A percentile compares a stretch with the other conserved stretches of the same genome.
Conservation (phyloP, 495 filamentous ascomycete genomes). For the Daldinia childiae region DNA sequence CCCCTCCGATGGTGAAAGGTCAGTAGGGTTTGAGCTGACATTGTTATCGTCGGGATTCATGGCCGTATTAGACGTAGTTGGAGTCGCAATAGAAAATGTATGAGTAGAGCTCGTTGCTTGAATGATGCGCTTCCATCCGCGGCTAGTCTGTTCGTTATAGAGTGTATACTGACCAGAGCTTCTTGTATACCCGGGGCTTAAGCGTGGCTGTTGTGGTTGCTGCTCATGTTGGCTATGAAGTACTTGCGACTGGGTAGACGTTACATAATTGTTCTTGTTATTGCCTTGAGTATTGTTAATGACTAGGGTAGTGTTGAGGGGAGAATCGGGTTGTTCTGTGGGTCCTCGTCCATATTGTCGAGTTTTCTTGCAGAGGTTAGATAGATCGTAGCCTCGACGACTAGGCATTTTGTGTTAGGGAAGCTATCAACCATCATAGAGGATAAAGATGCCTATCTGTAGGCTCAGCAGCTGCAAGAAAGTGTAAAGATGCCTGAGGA, state of each 20-base stretch:
- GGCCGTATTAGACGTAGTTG: background rate
- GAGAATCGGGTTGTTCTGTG: background rate
- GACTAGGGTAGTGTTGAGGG: background rate
- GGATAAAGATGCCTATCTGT: no score
- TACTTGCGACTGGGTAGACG: no score
- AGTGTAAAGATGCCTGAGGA: background rate
- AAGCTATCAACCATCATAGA: background rate
- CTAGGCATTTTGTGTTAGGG: background rate
- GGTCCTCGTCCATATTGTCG: background rate
- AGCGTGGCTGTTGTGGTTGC: background rate
- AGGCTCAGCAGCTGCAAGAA: no score
- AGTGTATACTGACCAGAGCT: constrained; percentile 8
- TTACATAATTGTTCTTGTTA: no score
- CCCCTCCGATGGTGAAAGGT: background rate
- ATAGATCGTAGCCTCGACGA: constrained; percentile 9
- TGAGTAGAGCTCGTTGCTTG: background rate
- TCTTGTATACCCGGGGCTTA: constrained; percentile 1
- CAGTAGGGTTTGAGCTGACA: background rate
- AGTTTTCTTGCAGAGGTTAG: background rate
- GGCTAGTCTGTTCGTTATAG: constrained; percentile 5
- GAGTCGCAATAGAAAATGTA: background rate
- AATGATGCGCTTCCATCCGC: background rate
- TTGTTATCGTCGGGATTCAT: background rate
- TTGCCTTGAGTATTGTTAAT: no score
- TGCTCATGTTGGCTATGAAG: background rate